Evolutionary conservation across 139 green algal species (phyloP).

Genomic region (Parachlorella kessleri): DNA sequence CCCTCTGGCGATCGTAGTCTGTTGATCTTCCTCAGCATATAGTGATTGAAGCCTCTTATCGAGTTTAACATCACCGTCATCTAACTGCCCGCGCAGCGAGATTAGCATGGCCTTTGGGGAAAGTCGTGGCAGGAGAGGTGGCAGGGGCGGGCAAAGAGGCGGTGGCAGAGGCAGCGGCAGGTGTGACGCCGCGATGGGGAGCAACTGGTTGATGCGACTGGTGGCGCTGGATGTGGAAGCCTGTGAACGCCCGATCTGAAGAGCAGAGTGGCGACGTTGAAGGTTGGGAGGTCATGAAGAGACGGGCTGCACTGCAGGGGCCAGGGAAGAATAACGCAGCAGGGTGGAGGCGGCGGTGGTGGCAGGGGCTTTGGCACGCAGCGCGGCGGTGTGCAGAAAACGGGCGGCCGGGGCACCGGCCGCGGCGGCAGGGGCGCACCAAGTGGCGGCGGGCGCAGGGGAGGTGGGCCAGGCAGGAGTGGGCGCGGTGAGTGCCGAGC

Average conservation of each 20-base stretch:
- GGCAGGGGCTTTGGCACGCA: conserved; percentile 6
- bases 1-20: no score
- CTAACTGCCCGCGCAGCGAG: no score
- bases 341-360: conserved; percentile 4
- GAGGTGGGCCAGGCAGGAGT: not conserved
- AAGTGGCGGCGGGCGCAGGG: not conserved
- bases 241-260: not conserved
- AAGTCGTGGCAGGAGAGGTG: not conserved
- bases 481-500: not conserved
- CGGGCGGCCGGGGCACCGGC: not conserved
- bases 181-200: not conserved
- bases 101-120: not conserved
- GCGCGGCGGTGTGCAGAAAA: not conserved
- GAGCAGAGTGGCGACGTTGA: not conserved
- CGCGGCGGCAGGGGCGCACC: not conserved
- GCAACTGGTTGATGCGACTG: no score
- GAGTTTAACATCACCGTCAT: no score
- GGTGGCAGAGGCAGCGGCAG: not conserved
- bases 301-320: no score
- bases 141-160: not conserved
- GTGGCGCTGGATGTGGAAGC: not conserved
- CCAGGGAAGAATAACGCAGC: not conserved
- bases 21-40: no score
- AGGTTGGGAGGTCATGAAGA: no score
- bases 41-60: no score